phyloP scores from a whole-genome alignment of 192 early-diverging fungal species.

The Coemansia sp. region DNA sequence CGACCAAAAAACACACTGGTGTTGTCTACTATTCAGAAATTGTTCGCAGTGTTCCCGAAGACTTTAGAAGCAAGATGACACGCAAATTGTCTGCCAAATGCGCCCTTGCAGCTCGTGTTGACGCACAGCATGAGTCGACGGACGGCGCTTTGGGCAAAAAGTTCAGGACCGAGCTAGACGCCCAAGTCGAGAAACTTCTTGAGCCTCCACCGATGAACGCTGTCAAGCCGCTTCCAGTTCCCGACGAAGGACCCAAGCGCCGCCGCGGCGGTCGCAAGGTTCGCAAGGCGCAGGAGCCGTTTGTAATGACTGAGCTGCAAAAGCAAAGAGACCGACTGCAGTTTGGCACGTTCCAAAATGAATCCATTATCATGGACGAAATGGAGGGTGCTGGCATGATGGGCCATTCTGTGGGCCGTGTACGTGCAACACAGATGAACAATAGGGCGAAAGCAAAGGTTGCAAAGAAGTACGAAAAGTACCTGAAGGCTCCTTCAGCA shows the following conservation, averaged over 20 bases:
- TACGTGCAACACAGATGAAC: constrained; percentile 71
- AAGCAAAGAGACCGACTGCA: constrained; percentile 88
- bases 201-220: constrained; percentile 85
- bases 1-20: constrained; percentile 74
- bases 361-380: constrained; percentile 78
- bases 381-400: constrained; percentile 89
- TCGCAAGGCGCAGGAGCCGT: constrained; percentile 78
- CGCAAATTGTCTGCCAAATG: constrained; percentile 83
- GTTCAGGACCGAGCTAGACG: constrained; percentile 78
- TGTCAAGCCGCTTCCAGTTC: constrained; percentile 87
- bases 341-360: constrained; percentile 91
- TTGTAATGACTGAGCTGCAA: constrained; percentile 82
- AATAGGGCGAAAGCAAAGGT: constrained; percentile 68
- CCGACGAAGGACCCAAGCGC: constrained; percentile 88
- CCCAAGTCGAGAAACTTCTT: constrained; percentile 80
- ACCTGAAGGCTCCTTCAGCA: constrained; percentile 46
- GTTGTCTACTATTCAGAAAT: constrained; percentile 78
- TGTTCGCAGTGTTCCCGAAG: constrained; percentile 65
- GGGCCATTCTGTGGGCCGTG: constrained; percentile 73
- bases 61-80: constrained; percentile 76
- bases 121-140: constrained; percentile 63
- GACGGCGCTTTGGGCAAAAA: constrained; percentile 75
- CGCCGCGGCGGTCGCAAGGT: constrained; percentile 88
- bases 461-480: constrained; percentile 58
- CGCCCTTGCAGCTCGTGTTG: constrained; percentile 84